Base-by-base conservation (phyloP, 2,329 filamentous ascomycete species). In the Penicillium digitatum region DNA sequence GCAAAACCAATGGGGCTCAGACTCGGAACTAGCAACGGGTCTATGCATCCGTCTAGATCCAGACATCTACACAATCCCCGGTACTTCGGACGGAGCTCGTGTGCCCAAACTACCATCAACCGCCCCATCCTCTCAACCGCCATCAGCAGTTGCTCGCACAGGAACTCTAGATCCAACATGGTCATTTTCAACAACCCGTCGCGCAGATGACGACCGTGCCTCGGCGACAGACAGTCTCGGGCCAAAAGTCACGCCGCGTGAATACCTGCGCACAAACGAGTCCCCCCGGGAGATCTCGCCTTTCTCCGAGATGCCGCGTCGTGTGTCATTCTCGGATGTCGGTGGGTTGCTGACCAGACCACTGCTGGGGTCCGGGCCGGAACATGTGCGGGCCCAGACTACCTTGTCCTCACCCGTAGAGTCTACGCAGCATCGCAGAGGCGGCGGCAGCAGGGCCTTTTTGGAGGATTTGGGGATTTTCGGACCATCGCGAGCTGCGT, bases 1-100 rank as follows among this genome's bases (percentile, higher is more conserved):
- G 42, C 75, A 86, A 56, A 82, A 83, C 47, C 84, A 89, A 53
- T 93, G 89, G 86, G 91, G 90, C 40, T 96, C 90, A 63, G 93
- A 97, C 65, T 91, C 95, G 67, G 90, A 97, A 69, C 82, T 97
- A 1, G 90, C 95, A 5, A 81, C 88, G 48, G 89, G 87, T 57
- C 67, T 96, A 3, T 92, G 93, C 8, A 83, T 93, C 37, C 83
- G 87, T 12, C 80, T 85, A 31, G 77, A 79, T 14, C 75, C 81
- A 5, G 78, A 81, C 16, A 69, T 85, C 47, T 69, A 76, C 39
- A 75, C 76, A 10, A 61, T 65, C 16, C 11, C 70, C 75, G 59
- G 68, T 72, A 37, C 72, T 72, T 48, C 38, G 14, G 39, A 43
- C 12, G 47, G 26, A 24, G 18, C 48, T 4, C 48, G 20, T 34